Evolutionary conservation across 2,329 filamentous ascomycete genomes (phyloP).

Genomic region (Colletotrichum plurivorum): DNA sequence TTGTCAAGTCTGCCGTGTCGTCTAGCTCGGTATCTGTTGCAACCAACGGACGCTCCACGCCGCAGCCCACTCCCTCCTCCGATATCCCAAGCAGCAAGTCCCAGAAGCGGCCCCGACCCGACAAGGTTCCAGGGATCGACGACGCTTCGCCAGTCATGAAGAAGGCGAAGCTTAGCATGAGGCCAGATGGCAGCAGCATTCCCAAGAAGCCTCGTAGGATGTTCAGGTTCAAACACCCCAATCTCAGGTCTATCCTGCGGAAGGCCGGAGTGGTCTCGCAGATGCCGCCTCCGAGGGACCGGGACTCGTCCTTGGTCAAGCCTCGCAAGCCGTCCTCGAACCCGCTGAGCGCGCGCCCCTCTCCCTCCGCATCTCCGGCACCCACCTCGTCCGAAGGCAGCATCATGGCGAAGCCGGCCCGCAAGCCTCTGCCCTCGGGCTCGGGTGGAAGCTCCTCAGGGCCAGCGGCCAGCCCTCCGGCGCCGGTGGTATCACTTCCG

Average conservation of each 20-base stretch:
- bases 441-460: conserved; percentile 19
- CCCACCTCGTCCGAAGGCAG: conserved; percentile 43
- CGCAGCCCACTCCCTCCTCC: conserved; percentile 23
- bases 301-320: conserved; percentile 28
- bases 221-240: conserved; percentile 54
- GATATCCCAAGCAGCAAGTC: conserved; percentile 42
- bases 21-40: conserved; percentile 11
- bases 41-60: conserved; percentile 26
- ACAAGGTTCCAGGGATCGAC: conserved; percentile 54
- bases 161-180: conserved; percentile 52
- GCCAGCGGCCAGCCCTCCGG: conserved; percentile 28
- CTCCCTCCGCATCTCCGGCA: conserved; percentile 48
- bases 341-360: conserved; percentile 34
- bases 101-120: conserved; percentile 54
- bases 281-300: conserved; percentile 19
- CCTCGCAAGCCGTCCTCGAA: conserved; percentile 26
- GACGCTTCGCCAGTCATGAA: conserved; percentile 53
- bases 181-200: conserved; percentile 43
- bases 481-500: conserved; percentile 17
- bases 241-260: conserved; percentile 53
- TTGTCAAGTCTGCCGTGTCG: conserved; percentile 11
- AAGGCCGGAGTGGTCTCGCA: conserved; percentile 32
- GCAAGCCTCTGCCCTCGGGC: conserved; percentile 50
- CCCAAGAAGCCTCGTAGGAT: conserved; percentile 49
- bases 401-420: conserved; percentile 51